A percentile compares a stretch with the other conserved stretches of the same genome.
These are phyloP conservation scores for Alternaria postmessia DNA, from an alignment of 2,329 filamentous ascomycete genomes.

Conservation along the genomic window DNA sequence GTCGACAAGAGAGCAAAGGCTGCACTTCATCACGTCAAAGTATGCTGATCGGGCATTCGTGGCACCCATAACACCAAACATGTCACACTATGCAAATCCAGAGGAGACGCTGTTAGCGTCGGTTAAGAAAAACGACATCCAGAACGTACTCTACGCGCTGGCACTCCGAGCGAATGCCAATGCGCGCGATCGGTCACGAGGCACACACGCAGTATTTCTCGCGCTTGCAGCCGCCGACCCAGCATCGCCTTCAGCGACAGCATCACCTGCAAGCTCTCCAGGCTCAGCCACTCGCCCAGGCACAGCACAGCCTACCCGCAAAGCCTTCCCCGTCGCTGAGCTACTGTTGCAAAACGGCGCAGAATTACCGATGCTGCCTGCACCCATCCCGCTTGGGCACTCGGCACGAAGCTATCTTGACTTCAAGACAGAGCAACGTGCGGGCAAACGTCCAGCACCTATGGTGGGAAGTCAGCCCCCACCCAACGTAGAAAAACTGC, in stretches of 20 bases:
- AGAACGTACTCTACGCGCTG: slow-evolving; percentile 89
- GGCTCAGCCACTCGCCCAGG: slow-evolving; percentile 51
- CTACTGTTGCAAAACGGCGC: slow-evolving; percentile 93
- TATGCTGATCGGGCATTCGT: slow-evolving; percentile 88
- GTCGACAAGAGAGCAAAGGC: slow-evolving; percentile 85
- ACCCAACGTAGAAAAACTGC: slow-evolving; percentile 65
- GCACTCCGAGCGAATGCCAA: slow-evolving; percentile 90
- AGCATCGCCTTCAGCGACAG: slow-evolving; percentile 70
- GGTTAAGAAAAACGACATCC: slow-evolving; percentile 95
- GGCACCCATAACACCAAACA: slow-evolving; percentile 75
- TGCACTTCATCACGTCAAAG: slow-evolving; percentile 95
- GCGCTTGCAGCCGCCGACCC: slow-evolving; percentile 93
- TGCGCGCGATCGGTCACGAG: slow-evolving; percentile 76
- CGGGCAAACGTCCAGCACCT: slow-evolving; percentile 49
- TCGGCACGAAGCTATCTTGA: slow-evolving; percentile 86
- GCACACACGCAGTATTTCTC: slow-evolving; percentile 88
- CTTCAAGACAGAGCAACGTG: slow-evolving; percentile 67
- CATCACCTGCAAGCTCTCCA: slow-evolving; percentile 55
- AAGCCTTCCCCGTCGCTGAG: slow-evolving; percentile 86
- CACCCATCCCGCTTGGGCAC: slow-evolving; percentile 82
- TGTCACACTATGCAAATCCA: slow-evolving; percentile 78
- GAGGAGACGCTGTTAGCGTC: slow-evolving; percentile 91
- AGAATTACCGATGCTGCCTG: slow-evolving; percentile 77
- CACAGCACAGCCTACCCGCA: slow-evolving; percentile 53
- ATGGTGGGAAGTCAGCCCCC: slow-evolving; percentile 59